Conservation (phyloP, 257 asterid genomes). For the Forsythia suspensa region DNA sequence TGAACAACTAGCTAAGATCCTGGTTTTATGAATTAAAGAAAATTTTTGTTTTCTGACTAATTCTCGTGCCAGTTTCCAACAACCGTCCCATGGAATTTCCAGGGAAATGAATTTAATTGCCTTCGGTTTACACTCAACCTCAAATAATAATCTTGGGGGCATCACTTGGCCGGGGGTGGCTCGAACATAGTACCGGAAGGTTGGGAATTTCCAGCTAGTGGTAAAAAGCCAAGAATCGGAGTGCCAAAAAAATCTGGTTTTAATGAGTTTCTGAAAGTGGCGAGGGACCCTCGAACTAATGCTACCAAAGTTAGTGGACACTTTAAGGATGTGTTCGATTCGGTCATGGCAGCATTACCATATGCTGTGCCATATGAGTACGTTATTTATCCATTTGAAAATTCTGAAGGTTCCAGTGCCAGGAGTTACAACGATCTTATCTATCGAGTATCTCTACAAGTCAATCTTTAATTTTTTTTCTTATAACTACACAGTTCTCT, state of each 20-base stretch:
- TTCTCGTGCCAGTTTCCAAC: too few relatives aligned
- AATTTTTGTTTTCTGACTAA: too few relatives aligned
- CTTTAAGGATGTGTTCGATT: conserved; percentile 25
- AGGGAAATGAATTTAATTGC: neutral
- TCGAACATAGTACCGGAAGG: conserved; percentile 39
- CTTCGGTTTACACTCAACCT: conserved; percentile 4
- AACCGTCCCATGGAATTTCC: conserved; percentile 2
- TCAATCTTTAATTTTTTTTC: neutral
- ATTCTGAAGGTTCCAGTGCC: neutral
- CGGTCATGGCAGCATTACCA: conserved; percentile 15
- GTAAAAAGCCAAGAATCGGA: conserved; percentile 30
- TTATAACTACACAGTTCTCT: neutral
- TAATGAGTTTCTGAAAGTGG: conserved; percentile 36
- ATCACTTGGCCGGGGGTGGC: conserved; percentile 61
- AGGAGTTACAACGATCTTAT: conserved; percentile 18
- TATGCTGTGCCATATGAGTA: conserved; percentile 14
- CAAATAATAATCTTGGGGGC: conserved; percentile 9
- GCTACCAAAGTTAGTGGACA: conserved; percentile 19
- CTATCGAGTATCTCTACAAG: conserved; percentile 7
- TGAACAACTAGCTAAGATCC: too few relatives aligned
- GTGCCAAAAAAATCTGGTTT: conserved; percentile 42
- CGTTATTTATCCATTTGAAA: conserved; percentile 6
- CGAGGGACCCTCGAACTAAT: conserved; percentile 9
- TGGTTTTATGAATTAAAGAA: too few relatives aligned
- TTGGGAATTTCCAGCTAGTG: conserved; percentile 41